Base-by-base conservation (phyloP, 805 yeast species). In the Pichia cabralensis region DNA sequence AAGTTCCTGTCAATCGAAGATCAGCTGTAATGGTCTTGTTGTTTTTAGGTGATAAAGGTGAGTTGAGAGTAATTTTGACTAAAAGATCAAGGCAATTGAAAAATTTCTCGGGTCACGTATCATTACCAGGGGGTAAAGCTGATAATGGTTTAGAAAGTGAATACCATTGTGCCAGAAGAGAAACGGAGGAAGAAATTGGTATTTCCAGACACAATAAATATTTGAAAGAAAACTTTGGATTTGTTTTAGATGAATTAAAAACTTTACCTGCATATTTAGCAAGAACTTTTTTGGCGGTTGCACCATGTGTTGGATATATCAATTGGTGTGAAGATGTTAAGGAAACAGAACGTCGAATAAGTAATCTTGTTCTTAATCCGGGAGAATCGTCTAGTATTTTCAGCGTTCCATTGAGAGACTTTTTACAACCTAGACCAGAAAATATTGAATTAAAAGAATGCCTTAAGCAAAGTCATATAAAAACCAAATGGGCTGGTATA, bases 71-170 rank as follows among this genome's bases (percentile, higher is more conserved):
- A 22, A 63, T 88, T 4, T 57, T 88, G 33, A 88, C 96, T 1
- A 76, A 80, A 46, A 58, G 97, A 41, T 76, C 94, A 3, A 64
- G 80, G 31, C 63, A 67, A 24, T 62, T 89, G 46, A 64, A 75
- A 31, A 72, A 72, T 34, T 88, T 86, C 58, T 80, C 92, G 0
- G 96, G 96, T 5, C 95, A 88, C 53, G 81, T 82, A 6, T 84
- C 96, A 2, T 63, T 88, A 8, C 97, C 97, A 4, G 97, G 97
- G 3, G 97, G 96, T 8, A 83, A 80, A 50, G 86, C 94, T 5
- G 96, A 88, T 53, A 50, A 45, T 27, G 74, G 68, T 1, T 61
- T 69, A 14, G 85, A 84, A 46, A 56, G 69, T 11, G 83, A 81
- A 38, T 77, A 80, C 67, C 68, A 70, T 28, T 78, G 80, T 26